Conservation (phyloP, 2,329 filamentous ascomycete genomes). For the Xylariomycetidae sp. region DNA sequence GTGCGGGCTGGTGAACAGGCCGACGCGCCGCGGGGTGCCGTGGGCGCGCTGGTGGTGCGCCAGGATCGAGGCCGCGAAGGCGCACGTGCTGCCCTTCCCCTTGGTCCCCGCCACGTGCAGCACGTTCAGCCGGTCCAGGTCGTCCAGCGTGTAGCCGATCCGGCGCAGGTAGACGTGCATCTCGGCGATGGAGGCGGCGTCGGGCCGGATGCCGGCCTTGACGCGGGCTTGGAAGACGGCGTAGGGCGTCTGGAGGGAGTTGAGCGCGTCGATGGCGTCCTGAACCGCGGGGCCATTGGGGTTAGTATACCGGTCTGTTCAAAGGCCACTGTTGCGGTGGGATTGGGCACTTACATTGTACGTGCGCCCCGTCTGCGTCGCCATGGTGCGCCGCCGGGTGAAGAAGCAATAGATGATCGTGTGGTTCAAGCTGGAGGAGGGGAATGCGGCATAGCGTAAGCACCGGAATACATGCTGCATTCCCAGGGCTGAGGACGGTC, state of each 20-base stretch:
- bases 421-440: too few species aligned
- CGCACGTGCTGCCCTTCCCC: conserved; percentile 69
- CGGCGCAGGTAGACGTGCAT: conserved; percentile 73
- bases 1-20: conserved; percentile 65
- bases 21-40: conserved; percentile 39
- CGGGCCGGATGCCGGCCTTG: conserved; percentile 65
- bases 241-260: conserved; percentile 86
- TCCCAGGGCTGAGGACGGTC: conserved; percentile 7
- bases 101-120: conserved; percentile 72
- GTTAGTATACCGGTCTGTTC: not conserved
- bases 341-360: conserved; percentile 18
- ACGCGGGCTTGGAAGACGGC: conserved; percentile 71
- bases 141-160: conserved; percentile 63
- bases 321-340: not conserved
- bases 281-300: conserved; percentile 29
- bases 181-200: conserved; percentile 65
- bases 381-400: conserved; percentile 22
- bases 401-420: too few species aligned
- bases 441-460: conserved; percentile 5
- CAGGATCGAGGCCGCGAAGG: conserved; percentile 60
- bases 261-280: conserved; percentile 82
- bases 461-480: conserved; percentile 25
- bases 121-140: conserved; percentile 57
- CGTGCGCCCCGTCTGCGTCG: conserved; percentile 13
- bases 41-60: conserved; percentile 37